A percentile compares a stretch with the other conserved stretches of the same genome.
These are phyloP conservation scores for Serendipita sp. DNA, from an alignment of 1,284 basidiomycete species.

Conservation along the genomic window DNA sequence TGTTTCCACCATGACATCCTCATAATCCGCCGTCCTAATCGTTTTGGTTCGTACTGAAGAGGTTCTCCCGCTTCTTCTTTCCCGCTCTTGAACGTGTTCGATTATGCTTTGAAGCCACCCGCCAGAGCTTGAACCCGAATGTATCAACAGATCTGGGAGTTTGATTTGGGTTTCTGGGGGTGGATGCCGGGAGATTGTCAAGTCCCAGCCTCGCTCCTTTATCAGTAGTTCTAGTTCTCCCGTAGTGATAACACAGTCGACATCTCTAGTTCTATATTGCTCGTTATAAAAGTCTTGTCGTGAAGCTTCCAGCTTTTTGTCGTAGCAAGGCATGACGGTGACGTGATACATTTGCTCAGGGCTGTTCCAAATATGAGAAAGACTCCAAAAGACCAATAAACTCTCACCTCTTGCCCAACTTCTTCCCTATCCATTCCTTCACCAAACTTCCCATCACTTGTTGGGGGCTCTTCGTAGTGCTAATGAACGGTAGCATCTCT, in stretches of 20 bases:
- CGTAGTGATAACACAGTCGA: slow-evolving; percentile 96
- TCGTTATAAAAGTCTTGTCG: slow-evolving; percentile 81
- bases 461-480: slow-evolving; percentile 81
- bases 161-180: slow-evolving; percentile 13
- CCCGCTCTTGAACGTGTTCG: slow-evolving; percentile 29
- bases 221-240: slow-evolving; percentile 87
- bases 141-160: slow-evolving; percentile 62
- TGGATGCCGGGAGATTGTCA: slow-evolving; percentile 26
- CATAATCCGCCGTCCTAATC: slow-evolving; percentile 51
- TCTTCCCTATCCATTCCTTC: slow-evolving; percentile 65
- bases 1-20: slow-evolving; percentile 33
- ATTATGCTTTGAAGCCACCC: slow-evolving; percentile 81
- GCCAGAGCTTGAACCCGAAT: slow-evolving; percentile 82
- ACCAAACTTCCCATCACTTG: slow-evolving; percentile 88
- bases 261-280: slow-evolving; percentile 69
- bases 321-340: slow-evolving; percentile 97
- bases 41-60: slow-evolving; percentile 44
- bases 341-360: slow-evolving; percentile 87
- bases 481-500: slow-evolving; percentile 85
- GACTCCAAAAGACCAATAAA: slow-evolving; percentile 4
- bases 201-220: slow-evolving; percentile 67
- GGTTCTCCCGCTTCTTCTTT: slow-evolving; percentile 26
- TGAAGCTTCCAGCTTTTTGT: slow-evolving; percentile 98
- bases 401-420: slow-evolving; percentile 52
- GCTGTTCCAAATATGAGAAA: slow-evolving; percentile 25